phyloP scores from a whole-genome alignment of 257 asterid species.

The Misopates orontium region DNA sequence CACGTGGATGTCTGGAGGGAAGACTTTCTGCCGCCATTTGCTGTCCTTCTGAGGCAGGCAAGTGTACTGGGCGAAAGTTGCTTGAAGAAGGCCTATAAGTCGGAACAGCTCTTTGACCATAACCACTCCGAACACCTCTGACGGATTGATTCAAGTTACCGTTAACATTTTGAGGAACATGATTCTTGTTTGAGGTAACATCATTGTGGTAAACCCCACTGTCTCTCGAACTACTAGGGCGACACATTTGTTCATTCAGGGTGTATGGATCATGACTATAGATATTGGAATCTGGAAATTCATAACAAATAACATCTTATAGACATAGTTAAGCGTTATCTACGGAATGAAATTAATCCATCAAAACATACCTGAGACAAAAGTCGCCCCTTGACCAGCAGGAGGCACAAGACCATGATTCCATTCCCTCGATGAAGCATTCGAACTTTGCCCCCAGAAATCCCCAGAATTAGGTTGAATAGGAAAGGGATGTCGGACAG shows the following conservation, averaged over 20 bases:
- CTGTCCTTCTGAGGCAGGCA: conserved; percentile 44
- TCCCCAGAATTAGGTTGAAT: conserved; percentile 44
- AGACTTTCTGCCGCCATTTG: conserved; percentile 46
- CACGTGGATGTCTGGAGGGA: conserved; percentile 50
- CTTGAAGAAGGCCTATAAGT: conserved; percentile 56
- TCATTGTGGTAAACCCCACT: conserved; percentile 46
- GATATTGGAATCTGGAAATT: conserved; percentile 51
- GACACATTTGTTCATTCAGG: conserved; percentile 33
- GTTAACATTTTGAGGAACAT: conserved; percentile 43
- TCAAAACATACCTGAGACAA: conserved; percentile 52
- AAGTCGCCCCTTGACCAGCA: conserved; percentile 47
- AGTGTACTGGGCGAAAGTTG: conserved; percentile 47
- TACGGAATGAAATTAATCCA: background rate
- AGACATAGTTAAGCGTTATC: background rate
- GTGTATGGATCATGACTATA: conserved; percentile 49
- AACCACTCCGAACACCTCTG: conserved; percentile 57
- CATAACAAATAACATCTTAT: background rate
- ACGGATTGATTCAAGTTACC: conserved; percentile 40
- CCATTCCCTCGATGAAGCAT: conserved; percentile 51
- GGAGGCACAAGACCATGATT: conserved; percentile 41
- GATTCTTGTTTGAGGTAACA: conserved; percentile 42
- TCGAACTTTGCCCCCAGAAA: conserved; percentile 46
- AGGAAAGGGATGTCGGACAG: conserved; percentile 41
- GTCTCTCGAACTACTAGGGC: conserved; percentile 47
- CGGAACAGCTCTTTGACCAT: conserved; percentile 52